These are phyloP conservation scores for Colletotrichum shisoi DNA, from an alignment of 2,329 filamentous ascomycete species.

Conservation along the genomic window DNA sequence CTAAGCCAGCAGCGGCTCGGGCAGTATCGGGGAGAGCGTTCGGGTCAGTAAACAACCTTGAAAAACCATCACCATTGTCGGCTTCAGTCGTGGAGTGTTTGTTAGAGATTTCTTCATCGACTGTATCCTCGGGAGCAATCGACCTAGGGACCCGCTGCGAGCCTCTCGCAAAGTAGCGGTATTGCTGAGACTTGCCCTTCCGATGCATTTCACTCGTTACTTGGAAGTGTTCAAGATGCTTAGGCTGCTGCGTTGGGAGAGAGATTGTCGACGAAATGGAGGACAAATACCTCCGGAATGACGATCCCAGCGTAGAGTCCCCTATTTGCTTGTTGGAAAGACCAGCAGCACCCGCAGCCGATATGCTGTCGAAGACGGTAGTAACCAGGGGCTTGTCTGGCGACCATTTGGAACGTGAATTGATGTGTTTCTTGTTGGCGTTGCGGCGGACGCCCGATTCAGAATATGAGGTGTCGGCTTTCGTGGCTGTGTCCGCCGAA, in stretches of 20 bases:
- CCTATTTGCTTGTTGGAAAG: conserved; percentile 48
- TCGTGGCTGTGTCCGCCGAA: neutral
- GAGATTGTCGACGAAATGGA: conserved; percentile 47
- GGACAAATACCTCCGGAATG: conserved; percentile 48
- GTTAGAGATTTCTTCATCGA: neutral
- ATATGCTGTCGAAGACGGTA: conserved; percentile 49
- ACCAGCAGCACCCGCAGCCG: conserved; percentile 44
- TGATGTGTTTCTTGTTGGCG: conserved; percentile 12
- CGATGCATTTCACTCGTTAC: conserved; percentile 37
- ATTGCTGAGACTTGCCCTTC: conserved; percentile 38
- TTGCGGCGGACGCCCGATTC: neutral
- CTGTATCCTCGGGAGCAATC: neutral
- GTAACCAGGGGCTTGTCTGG: conserved; percentile 48
- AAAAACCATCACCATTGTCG: neutral
- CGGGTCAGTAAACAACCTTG: conserved; percentile 2
- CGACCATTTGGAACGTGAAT: conserved; percentile 41
- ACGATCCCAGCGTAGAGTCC: conserved; percentile 45
- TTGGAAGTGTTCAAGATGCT: conserved; percentile 36
- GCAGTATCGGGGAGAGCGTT: conserved; percentile 3
- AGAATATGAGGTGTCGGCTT: neutral
- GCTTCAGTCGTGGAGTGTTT: too few species aligned
- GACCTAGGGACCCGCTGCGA: neutral
- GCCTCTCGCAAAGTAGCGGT: conserved; percentile 26
- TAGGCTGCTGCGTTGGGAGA: conserved; percentile 35
- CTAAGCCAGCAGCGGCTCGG: conserved; percentile 14